Percentiles rank a stretch among this genome's conserved stretches.
These are phyloP conservation scores for Terfezia claveryi DNA, from an alignment of 495 filamentous ascomycete genomes.

Conservation along the genomic window DNA sequence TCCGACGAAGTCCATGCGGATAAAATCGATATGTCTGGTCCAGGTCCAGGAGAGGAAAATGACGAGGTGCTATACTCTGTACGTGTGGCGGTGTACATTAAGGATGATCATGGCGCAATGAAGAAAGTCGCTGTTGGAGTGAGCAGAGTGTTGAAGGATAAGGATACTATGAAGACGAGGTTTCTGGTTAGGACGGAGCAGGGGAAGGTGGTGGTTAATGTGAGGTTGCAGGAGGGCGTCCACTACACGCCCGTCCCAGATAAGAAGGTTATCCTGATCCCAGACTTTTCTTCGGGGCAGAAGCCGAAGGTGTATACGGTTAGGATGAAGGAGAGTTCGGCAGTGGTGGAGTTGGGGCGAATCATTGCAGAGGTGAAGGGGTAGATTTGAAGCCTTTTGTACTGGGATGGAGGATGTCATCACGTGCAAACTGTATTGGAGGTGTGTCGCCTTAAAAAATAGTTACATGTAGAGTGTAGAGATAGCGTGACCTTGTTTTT, in stretches of 20 bases:
- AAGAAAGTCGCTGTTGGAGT: not conserved
- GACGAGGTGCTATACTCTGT: not conserved
- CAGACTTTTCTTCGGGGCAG: not conserved
- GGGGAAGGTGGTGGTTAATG: not conserved
- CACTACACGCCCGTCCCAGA: not conserved
- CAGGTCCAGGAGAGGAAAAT: not conserved
- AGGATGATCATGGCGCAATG: not conserved
- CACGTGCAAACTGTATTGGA: no score
- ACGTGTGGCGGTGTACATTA: not conserved
- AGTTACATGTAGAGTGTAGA: no score
- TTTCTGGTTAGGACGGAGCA: not conserved
- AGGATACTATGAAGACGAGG: not conserved
- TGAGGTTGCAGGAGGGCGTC: not conserved
- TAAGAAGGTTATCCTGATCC: not conserved
- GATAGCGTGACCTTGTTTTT: not conserved
- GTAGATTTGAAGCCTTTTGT: constrained; percentile 5
- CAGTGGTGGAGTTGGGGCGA: constrained; percentile 5
- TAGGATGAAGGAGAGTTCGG: constrained; percentile 1
- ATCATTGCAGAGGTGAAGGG: constrained; percentile 7
- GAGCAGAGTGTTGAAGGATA: not conserved
- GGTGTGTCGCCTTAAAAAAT: no score
- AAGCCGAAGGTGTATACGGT: not conserved
- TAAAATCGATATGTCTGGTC: not conserved
- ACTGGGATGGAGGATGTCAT: not conserved
- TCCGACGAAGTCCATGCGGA: not conserved